Conservation (phyloP, 495 filamentous ascomycete species). For the Apiosordaria backusii region DNA sequence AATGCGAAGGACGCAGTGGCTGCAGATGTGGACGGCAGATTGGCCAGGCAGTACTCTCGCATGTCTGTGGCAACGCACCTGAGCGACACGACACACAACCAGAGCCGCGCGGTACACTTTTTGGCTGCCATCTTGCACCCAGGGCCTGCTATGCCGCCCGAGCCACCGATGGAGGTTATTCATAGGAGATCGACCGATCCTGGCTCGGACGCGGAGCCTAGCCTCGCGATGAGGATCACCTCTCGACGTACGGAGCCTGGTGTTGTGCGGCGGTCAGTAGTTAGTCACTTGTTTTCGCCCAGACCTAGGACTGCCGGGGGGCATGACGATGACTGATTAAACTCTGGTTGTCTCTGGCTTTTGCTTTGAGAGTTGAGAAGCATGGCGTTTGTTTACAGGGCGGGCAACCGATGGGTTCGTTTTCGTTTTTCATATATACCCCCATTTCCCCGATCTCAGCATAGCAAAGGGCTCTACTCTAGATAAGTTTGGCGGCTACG, state of each 20-base stretch:
- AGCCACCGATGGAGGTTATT: conserved; percentile 4
- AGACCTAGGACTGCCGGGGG: conserved; percentile 6
- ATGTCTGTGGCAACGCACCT: conserved; percentile 39
- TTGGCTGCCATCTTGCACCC: conserved; percentile 39
- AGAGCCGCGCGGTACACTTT: conserved; percentile 4
- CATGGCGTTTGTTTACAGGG: conserved; percentile 5
- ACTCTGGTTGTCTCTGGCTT: no score
- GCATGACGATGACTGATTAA: background rate
- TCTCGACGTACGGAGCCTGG: conserved; percentile 17
- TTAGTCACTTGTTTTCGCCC: background rate
- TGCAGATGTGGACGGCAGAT: conserved; percentile 52
- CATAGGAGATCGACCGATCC: conserved; percentile 17
- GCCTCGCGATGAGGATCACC: conserved; percentile 18
- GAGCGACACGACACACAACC: background rate
- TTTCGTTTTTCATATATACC: conserved; percentile 5
- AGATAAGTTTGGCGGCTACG: background rate
- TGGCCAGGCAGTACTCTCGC: conserved; percentile 54
- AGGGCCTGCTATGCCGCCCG: conserved; percentile 29
- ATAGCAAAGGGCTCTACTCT: background rate
- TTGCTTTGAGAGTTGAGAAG: background rate
- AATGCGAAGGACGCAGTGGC: conserved; percentile 64
- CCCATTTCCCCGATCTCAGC: background rate
- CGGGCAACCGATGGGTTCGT: background rate
- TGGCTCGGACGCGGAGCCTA: conserved; percentile 7
- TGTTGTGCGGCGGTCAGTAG: background rate